These are phyloP conservation scores for Fusarium nelsonii DNA, from an alignment of 2,329 filamentous ascomycete species.

Conservation along the genomic window DNA sequence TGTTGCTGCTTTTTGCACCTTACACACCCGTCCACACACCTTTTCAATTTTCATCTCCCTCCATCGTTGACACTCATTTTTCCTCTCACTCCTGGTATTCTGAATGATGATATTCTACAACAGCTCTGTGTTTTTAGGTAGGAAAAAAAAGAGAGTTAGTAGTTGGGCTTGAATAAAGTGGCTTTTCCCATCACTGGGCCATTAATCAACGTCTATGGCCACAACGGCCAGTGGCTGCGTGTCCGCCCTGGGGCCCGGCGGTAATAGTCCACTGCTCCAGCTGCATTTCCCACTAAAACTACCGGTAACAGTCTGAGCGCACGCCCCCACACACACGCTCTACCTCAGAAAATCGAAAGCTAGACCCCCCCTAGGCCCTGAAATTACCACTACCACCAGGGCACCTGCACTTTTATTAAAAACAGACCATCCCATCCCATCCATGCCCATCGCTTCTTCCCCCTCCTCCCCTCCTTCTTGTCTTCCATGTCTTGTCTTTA, in stretches of 20 bases:
- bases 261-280: conserved; percentile 20
- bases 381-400: conserved; percentile 38
- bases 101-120: neutral
- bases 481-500: conserved; percentile 36
- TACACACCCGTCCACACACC: conserved; percentile 39
- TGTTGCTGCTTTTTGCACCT: conserved; percentile 35
- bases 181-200: conserved; percentile 2
- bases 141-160: neutral
- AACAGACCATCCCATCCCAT: conserved; percentile 49
- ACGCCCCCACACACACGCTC: conserved; percentile 29
- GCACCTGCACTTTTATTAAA: conserved; percentile 48
- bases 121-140: neutral
- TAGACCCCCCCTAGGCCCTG: conserved; percentile 41
- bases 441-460: conserved; percentile 42
- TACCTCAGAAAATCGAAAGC: conserved; percentile 20
- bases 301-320: conserved; percentile 20
- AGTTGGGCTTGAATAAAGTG: conserved; percentile 7
- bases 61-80: neutral
- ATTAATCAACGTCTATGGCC: conserved; percentile 16
- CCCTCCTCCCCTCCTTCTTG: conserved; percentile 48
- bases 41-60: conserved; percentile 24
- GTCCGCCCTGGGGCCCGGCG: conserved; percentile 8
- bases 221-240: conserved; percentile 29
- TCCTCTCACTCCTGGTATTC: neutral
- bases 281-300: conserved; percentile 29